These are phyloP conservation scores for Madurella fahalii DNA, from an alignment of 2,329 filamentous ascomycete species.

Conservation along the genomic window DNA sequence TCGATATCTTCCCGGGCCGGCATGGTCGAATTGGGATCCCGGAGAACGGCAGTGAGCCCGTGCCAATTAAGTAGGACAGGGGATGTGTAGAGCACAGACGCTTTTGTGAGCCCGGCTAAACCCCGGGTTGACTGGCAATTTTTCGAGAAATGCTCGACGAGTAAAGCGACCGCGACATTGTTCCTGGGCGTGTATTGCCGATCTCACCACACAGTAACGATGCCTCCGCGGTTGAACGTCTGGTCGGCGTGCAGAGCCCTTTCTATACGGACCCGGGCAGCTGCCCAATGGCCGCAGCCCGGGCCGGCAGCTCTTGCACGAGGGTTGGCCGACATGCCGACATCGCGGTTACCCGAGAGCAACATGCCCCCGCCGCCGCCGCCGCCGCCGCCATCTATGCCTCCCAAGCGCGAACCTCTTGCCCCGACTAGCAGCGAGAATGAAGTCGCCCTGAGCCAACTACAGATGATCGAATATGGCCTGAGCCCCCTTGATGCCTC, in stretches of 20 bases:
- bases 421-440: conserved; percentile 41
- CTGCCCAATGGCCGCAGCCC: conserved; percentile 20
- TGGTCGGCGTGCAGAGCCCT: conserved; percentile 42
- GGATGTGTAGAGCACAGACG: not conserved
- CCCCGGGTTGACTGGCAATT: conserved; percentile 13
- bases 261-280: conserved; percentile 36
- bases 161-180: conserved; percentile 2
- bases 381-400: not conserved
- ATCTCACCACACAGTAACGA: conserved; percentile 29
- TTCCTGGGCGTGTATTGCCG: conserved; percentile 1
- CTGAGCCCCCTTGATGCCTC: conserved; percentile 30
- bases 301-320: conserved; percentile 3
- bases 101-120: conserved; percentile 13
- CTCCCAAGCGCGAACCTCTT: conserved; percentile 14
- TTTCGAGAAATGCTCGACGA: conserved; percentile 13
- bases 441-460: conserved; percentile 37
- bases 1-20: too few relatives aligned
- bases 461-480: conserved; percentile 33
- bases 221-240: conserved; percentile 54
- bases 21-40: not conserved
- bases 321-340: conserved; percentile 11
- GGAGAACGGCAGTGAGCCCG: not conserved
- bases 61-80: too few relatives aligned
- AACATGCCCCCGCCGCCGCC: conserved; percentile 1
- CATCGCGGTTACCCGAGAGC: conserved; percentile 3